These are phyloP conservation scores for Pseudogymnoascus sp. DNA, from an alignment of 2,329 filamentous ascomycete species.

Conservation along the genomic window DNA sequence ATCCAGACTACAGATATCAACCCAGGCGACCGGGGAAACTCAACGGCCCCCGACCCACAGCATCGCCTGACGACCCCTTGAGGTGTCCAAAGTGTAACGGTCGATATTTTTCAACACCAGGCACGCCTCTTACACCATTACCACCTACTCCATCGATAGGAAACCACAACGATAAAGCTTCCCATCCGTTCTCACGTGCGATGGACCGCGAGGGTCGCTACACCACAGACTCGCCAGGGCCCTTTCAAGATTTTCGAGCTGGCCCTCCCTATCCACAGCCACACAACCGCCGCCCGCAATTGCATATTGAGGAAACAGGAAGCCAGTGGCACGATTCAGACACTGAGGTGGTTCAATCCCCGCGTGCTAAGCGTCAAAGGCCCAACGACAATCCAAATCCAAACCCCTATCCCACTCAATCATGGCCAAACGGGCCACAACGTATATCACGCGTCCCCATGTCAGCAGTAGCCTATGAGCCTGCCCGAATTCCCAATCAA, in stretches of 20 bases:
- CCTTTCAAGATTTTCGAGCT: not conserved
- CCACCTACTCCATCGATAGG: constrained; percentile 18
- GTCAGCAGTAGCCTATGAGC: constrained; percentile 31
- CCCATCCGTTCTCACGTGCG: constrained; percentile 33
- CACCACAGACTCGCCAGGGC: constrained; percentile 39
- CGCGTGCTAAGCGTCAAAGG: not conserved
- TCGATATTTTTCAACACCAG: constrained; percentile 29
- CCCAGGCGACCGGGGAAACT: constrained; percentile 41
- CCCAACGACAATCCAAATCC: constrained; percentile 35
- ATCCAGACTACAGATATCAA: constrained; percentile 91
- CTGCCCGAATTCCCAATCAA: constrained; percentile 30
- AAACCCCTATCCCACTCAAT: constrained; percentile 27
- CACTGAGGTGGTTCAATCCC: not conserved
- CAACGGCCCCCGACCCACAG: constrained; percentile 23
- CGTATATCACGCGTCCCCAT: constrained; percentile 15
- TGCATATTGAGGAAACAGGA: not conserved
- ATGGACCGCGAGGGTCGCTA: constrained; percentile 58
- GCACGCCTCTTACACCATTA: constrained; percentile 27
- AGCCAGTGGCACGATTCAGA: not conserved
- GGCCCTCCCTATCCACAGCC: not conserved
- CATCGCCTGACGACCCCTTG: constrained; percentile 40
- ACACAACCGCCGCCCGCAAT: not conserved
- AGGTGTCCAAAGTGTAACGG: constrained; percentile 68
- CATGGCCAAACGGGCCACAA: not conserved
- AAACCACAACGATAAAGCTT: not conserved